Base-by-base conservation (phyloP, 2,329 filamentous ascomycete species). In the Sordariomycetes sp. region DNA sequence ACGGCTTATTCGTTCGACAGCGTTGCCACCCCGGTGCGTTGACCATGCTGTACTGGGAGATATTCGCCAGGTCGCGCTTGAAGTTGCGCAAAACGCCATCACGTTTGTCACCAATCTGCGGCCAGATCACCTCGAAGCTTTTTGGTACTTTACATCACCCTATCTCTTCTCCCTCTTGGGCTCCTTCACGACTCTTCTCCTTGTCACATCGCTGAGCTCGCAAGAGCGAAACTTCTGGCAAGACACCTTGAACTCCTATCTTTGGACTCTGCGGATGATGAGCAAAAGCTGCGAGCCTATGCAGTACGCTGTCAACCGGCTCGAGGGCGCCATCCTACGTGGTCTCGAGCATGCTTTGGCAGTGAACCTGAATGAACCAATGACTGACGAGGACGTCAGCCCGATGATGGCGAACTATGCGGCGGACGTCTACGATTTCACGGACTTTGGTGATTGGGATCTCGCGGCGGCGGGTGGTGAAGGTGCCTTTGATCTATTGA, bases 101-200 rank as follows among this genome's bases (percentile, higher is more conserved):
- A 48, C 49, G 12, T 58, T 62, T 28, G 53, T 61, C 3, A 57
- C 39, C 16, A 45, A 34, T 15, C 26, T 52, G 23, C 47, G 48
- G 8, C 55, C 57, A 2, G 57, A 62, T 29, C 59, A 63, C 26
- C 46, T 63, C 8, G 55, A 59, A 24, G 55, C 55, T 12, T 62
- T 63, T 24, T 63, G 59, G 59, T 59, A 61, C 40, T 51, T 51
- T 32, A 50, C 48, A 8, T 59, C 57, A 3, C 53, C 55, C 8
- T 59, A 59, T 38, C 54, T 59, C 36, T 62, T 59, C 39, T 54
- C 57, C 4, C 45, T 61, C 8, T 49, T 61, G 6, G 55, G 54
- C 8, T 55, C 56, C n/a, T 61, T 62, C 34, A 56, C 52, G 4
- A 58, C 57, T 2, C 42, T 62, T 8, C 47, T 62, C 16, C 51